Percentiles rank a stretch among this genome's conserved stretches.
These are phyloP conservation scores for Antarctomyces pellizariae DNA, from an alignment of 495 filamentous ascomycete genomes.

Conservation along the genomic window DNA sequence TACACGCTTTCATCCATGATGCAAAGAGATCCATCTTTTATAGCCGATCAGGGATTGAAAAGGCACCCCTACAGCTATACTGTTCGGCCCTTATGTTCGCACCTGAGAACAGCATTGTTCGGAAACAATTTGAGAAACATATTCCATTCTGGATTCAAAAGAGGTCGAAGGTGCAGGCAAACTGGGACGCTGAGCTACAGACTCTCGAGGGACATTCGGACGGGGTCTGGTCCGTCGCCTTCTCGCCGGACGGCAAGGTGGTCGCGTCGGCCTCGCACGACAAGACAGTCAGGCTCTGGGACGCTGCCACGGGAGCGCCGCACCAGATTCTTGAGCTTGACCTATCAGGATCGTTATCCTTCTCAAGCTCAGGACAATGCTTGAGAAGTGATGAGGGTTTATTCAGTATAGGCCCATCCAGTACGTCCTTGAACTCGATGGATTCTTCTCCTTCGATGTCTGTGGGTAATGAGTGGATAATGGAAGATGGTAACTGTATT, in stretches of 20 bases:
- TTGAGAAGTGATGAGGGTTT: too few relatives aligned
- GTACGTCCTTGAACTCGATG: too few relatives aligned
- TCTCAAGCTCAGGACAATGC: too few relatives aligned
- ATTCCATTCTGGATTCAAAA: conserved; percentile 3
- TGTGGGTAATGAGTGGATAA: too few relatives aligned
- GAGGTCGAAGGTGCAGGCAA: conserved; percentile 1
- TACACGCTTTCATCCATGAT: conserved; percentile 14
- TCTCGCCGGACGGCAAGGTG: conserved; percentile 40
- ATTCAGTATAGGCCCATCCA: too few relatives aligned
- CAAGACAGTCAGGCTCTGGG: conserved; percentile 76
- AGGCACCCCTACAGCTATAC: conserved; percentile 14
- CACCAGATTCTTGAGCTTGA: too few relatives aligned
- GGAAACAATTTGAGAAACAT: conserved; percentile 3
- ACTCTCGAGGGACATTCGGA: conserved; percentile 52
- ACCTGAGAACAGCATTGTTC: conserved; percentile 13
- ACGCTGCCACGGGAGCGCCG: conserved; percentile 42
- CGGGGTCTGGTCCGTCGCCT: conserved; percentile 56
- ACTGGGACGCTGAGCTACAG: conserved; percentile 2
- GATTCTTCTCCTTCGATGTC: too few relatives aligned
- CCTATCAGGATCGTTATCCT: too few relatives aligned
- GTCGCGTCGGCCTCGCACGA: conserved; percentile 72
- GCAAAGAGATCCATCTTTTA: conserved; percentile 15
- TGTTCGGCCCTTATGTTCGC: conserved; percentile 15
- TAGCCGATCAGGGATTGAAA: conserved; percentile 9
- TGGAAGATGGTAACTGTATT: too few relatives aligned